Evolutionary conservation across 208 protist species (phyloP).

Genomic region (Leishmania arabica): DNA sequence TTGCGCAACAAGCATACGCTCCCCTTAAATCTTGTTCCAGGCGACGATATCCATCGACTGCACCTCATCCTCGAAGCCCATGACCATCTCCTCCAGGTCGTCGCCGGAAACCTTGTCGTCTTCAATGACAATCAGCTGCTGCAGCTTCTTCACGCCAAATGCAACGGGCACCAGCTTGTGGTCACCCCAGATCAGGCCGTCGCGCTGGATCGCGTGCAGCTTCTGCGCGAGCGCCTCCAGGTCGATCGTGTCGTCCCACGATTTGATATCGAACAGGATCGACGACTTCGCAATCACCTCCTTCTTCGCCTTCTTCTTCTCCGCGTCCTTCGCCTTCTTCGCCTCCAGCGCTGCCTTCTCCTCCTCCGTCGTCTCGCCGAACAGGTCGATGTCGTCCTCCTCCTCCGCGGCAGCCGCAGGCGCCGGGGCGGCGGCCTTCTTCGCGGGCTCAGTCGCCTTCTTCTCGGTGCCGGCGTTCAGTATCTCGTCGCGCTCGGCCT

Average conservation of each 20-base stretch:
- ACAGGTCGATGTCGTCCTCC: conserved; percentile 92
- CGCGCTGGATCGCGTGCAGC: conserved; percentile 82
- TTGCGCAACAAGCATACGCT: not conserved
- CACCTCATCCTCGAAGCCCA: conserved; percentile 93
- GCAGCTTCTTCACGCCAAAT: conserved; percentile 97
- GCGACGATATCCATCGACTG: conserved; percentile 96
- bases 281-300: conserved; percentile 87
- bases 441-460: conserved; percentile 28
- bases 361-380: conserved; percentile 88
- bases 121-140: conserved; percentile 94
- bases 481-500: conserved; percentile 81
- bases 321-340: conserved; percentile 88
- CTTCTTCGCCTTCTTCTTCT: conserved; percentile 85
- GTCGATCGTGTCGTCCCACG: conserved; percentile 93
- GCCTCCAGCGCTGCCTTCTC: conserved; percentile 84
- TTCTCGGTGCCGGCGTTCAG: conserved; percentile 31
- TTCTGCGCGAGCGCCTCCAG: conserved; percentile 87
- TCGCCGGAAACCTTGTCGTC: conserved; percentile 95
- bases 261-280: conserved; percentile 94
- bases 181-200: conserved; percentile 93
- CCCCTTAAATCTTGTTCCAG: conserved; percentile 96
- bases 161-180: conserved; percentile 92
- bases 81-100: conserved; percentile 94
- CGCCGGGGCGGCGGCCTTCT: conserved; percentile 37
- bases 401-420: conserved; percentile 46